Evolutionary conservation across 2,329 filamentous ascomycete genomes (phyloP), one percentile per base, ranked within the genome.

Genomic region (Orbilia brochopaga): DNA sequence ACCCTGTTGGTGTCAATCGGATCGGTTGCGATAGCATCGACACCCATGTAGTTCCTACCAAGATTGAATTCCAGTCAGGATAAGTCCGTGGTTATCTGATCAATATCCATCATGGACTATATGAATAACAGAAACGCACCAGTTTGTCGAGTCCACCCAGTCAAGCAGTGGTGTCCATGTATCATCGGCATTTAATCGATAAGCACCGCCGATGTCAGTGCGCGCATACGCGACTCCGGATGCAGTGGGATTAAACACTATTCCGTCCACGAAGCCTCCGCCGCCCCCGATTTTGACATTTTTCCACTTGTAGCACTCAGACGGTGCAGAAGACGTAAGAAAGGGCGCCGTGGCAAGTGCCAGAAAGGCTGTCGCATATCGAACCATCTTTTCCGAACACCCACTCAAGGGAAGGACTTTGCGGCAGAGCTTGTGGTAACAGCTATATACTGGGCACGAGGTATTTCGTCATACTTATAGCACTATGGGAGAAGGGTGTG

Each of bases 141-240:
- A 85, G 70, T 80, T 80, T 17, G 77, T 79, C 54, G 83, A 77
- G 50, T 81, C 80, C 4, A 80, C 79, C 61, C 83, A 79, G 69
- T 86, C 84, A 1, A 82, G 83, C 13, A 86, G 74, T 17, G 83
- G 77, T 1, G 82, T 85, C 84, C 83, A 85, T 0, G 82, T 83
- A 74, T 86, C 83, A 76, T 85, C 84, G 10, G 79, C 59, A 74
- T 86, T 86, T 23, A 85, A 79, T 72, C 81, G 80, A 78, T 86
- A 86, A n/a, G 84, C 79, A 2, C 85, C 84, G n/a, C 85, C 84
- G 66, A 86, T 86, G 69, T 86, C 84, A 2, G 84, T 85, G 37
- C 84, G 80, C 23, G 83, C 83, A 74, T 85, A 86, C 4, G 83
- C 83, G 6, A 86, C 77, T 2, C 84, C 84, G 70, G 82, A 79